Conservation (phyloP, 805 yeast genomes). For the Saturnispora diversa region DNA sequence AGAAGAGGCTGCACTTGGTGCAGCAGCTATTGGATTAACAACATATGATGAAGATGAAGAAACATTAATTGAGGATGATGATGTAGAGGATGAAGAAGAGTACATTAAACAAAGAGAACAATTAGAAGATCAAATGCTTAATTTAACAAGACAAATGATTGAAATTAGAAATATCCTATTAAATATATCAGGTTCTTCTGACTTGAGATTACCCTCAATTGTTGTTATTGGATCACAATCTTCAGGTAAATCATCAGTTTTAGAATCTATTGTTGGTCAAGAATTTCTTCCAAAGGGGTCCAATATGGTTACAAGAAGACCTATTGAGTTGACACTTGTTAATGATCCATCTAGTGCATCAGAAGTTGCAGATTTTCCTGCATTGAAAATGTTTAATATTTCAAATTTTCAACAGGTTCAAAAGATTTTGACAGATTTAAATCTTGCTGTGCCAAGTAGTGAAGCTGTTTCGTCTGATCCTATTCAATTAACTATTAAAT, state of each 20-base stretch:
- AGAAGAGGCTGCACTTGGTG: constrained; percentile 29
- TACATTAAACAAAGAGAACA: constrained; percentile 41
- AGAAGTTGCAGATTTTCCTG: constrained; percentile 90
- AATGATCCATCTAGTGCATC: constrained; percentile 75
- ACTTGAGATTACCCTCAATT: constrained; percentile 82
- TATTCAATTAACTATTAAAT: constrained; percentile 81
- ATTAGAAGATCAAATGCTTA: constrained; percentile 75
- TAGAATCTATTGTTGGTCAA: constrained; percentile 96
- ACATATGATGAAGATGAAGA: constrained; percentile 30
- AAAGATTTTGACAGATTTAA: constrained; percentile 75
- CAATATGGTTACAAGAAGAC: constrained; percentile 97
- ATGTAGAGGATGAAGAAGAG: constrained; percentile 37
- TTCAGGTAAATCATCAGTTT: constrained; percentile 92
- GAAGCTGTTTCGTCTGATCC: constrained; percentile 92
- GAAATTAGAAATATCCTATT: constrained; percentile 79
- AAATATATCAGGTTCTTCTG: constrained; percentile 63
- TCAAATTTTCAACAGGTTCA: constrained; percentile 88
- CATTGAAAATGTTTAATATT: constrained; percentile 69
- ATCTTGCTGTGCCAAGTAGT: constrained; percentile 80
- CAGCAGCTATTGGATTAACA: constrained; percentile 36
- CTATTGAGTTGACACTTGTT: constrained; percentile 87
- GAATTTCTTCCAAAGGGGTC: constrained; percentile 95
- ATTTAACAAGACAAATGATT: constrained; percentile 91
- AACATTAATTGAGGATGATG: constrained; percentile 40
- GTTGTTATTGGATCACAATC: constrained; percentile 97